phyloP scores from a whole-genome alignment of 345 rosid species.

The Nasturtium officinale region DNA sequence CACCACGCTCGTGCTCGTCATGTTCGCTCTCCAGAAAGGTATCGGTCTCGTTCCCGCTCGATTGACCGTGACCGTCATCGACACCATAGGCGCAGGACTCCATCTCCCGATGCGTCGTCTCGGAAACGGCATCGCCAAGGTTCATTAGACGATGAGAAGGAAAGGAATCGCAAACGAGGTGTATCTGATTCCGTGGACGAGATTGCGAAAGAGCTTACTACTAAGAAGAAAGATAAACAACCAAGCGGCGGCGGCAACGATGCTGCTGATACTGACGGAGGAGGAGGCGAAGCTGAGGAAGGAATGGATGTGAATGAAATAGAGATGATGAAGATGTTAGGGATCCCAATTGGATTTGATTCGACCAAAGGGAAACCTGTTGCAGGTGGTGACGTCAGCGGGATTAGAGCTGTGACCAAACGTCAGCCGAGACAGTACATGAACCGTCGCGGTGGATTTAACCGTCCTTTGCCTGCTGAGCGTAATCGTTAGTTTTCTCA shows the following conservation, averaged over 20 bases:
- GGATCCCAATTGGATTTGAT: constrained; percentile 90
- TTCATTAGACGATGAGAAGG: constrained; percentile 53
- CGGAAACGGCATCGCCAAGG: constrained; percentile 45
- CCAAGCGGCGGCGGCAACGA: neutral
- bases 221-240: constrained; percentile 40
- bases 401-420: constrained; percentile 75
- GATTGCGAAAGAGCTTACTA: constrained; percentile 55
- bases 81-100: constrained; percentile 58
- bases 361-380: constrained; percentile 96
- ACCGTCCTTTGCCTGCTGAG: constrained; percentile 85
- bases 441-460: constrained; percentile 94
- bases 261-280: constrained; percentile 33
- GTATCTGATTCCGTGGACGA: constrained; percentile 67
- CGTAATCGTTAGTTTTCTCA: constrained; percentile 57
- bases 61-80: constrained; percentile 59
- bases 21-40: constrained; percentile 57
- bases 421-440: constrained; percentile 93
- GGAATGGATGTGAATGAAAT: constrained; percentile 55
- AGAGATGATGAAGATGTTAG: constrained; percentile 92
- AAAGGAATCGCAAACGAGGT: constrained; percentile 51
- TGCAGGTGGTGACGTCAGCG: constrained; percentile 77
- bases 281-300: constrained; percentile 37
- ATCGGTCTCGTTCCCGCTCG: constrained; percentile 59
- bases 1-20: constrained; percentile 59
- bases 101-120: constrained; percentile 61